phyloP scores from a whole-genome alignment of 176 grass and related monocot genomes.

The Phyllostachys edulis region DNA sequence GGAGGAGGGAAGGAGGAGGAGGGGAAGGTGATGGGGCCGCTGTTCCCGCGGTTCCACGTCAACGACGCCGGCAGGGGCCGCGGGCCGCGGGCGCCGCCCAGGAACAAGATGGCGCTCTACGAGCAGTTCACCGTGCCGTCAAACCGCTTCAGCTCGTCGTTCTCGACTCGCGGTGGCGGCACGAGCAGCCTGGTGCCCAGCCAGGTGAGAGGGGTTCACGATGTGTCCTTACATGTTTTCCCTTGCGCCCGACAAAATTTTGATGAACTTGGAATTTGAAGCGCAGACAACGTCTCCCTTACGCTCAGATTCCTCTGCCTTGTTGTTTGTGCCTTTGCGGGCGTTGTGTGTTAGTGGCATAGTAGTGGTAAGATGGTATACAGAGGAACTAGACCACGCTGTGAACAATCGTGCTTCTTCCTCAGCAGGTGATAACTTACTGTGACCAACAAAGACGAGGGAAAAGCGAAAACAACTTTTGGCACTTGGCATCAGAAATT shows the following conservation, averaged over 20 bases:
- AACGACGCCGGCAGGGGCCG: constrained; percentile 79
- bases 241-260: neutral
- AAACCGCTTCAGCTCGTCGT: constrained; percentile 36
- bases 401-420: neutral
- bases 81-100: constrained; percentile 65
- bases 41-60: constrained; percentile 91
- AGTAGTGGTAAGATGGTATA: neutral
- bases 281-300: neutral
- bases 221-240: neutral
- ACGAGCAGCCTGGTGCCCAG: constrained; percentile 6
- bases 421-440: neutral
- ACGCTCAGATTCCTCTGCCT: neutral
- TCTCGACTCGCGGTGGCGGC: constrained; percentile 5
- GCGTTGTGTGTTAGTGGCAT: neutral
- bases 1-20: constrained; percentile 36
- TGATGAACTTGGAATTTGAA: neutral
- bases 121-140: constrained; percentile 84
- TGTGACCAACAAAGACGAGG: neutral
- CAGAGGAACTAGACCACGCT: neutral
- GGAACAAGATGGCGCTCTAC: constrained; percentile 99
- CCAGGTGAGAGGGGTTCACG: constrained; percentile 34
- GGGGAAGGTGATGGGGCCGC: constrained; percentile 56
- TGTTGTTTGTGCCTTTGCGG: neutral
- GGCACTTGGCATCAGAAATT: neutral
- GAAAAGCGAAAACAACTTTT: neutral